Percentiles rank a stretch among this genome's conserved stretches.
phyloP scores from a whole-genome alignment of 139 green algal species.

The Medakamo hakoo region DNA sequence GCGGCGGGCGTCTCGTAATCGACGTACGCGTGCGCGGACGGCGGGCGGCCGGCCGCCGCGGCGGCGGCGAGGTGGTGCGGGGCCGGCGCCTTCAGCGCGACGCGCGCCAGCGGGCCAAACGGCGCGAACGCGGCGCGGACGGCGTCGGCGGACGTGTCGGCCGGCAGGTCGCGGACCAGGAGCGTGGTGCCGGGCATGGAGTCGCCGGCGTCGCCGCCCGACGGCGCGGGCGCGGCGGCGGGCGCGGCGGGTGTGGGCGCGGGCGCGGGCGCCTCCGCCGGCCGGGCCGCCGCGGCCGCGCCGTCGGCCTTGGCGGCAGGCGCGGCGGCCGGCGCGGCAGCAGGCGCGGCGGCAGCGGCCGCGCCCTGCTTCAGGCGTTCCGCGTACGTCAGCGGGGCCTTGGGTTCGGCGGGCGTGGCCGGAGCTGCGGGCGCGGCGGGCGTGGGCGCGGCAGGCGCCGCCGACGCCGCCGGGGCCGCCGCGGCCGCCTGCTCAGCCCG shows the following conservation, averaged over 20 bases:
- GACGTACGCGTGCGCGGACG: background rate
- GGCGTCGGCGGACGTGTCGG: background rate
- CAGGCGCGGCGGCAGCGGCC: background rate
- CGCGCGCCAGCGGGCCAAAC: background rate
- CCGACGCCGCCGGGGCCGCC: background rate
- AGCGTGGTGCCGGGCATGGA: background rate
- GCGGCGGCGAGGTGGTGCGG: too few relatives aligned
- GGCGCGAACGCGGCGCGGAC: background rate
- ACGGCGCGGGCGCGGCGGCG: too few relatives aligned
- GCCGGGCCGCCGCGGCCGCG: too few relatives aligned
- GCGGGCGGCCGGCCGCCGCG: too few relatives aligned
- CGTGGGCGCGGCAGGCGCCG: background rate
- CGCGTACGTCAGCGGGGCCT: conserved; percentile 13
- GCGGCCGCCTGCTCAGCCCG: background rate
- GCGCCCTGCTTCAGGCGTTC: conserved; percentile 11
- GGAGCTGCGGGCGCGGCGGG: too few relatives aligned
- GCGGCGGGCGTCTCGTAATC: background rate
- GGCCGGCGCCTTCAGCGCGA: background rate
- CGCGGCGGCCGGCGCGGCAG: background rate
- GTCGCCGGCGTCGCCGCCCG: background rate
- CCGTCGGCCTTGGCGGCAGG: too few relatives aligned
- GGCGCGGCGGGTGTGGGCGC: background rate
- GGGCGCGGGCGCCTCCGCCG: too few relatives aligned
- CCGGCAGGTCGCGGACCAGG: background rate
- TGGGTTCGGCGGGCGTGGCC: background rate